Evolutionary conservation across 768 basidiomycete genomes (phyloP).

Genomic region (Leucocoprinus sp.): DNA sequence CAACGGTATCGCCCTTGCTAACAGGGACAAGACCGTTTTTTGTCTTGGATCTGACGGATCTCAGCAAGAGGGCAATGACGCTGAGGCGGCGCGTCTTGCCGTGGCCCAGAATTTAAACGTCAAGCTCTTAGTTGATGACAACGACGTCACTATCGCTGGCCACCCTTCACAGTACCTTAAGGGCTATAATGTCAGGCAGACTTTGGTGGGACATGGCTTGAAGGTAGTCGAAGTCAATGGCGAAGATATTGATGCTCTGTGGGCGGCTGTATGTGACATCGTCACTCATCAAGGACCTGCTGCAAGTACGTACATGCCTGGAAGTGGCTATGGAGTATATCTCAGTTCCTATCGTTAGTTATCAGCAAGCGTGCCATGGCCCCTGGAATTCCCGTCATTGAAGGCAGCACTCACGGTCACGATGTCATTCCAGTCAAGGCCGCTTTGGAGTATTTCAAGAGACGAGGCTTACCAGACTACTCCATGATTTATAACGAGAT

Average conservation of each 20-base stretch:
- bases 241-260: slow-evolving; percentile 74
- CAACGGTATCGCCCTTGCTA: slow-evolving; percentile 77
- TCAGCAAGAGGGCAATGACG: slow-evolving; percentile 88
- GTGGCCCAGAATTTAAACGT: slow-evolving; percentile 79
- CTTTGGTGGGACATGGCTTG: slow-evolving; percentile 75
- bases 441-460: slow-evolving; percentile 65
- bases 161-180: slow-evolving; percentile 83
- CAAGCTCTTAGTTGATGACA: slow-evolving; percentile 84
- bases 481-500: slow-evolving; percentile 53
- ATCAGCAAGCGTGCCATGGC: slow-evolving; percentile 65
- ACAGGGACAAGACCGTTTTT: slow-evolving; percentile 70
- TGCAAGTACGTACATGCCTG: slow-evolving; percentile 40
- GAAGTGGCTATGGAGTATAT: not conserved
- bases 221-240: slow-evolving; percentile 68
- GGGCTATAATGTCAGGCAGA: slow-evolving; percentile 65
- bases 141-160: slow-evolving; percentile 89
- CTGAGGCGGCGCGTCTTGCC: slow-evolving; percentile 81
- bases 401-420: slow-evolving; percentile 75
- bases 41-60: slow-evolving; percentile 86
- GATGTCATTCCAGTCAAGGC: slow-evolving; percentile 80
- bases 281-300: slow-evolving; percentile 66
- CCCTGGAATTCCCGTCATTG: slow-evolving; percentile 62
- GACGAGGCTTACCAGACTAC: slow-evolving; percentile 50
- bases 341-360: slow-evolving; percentile 30
- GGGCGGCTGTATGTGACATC: slow-evolving; percentile 51